These are phyloP conservation scores for Jaminaea rosea DNA, from an alignment of 1,284 basidiomycete genomes.

Conservation along the genomic window DNA sequence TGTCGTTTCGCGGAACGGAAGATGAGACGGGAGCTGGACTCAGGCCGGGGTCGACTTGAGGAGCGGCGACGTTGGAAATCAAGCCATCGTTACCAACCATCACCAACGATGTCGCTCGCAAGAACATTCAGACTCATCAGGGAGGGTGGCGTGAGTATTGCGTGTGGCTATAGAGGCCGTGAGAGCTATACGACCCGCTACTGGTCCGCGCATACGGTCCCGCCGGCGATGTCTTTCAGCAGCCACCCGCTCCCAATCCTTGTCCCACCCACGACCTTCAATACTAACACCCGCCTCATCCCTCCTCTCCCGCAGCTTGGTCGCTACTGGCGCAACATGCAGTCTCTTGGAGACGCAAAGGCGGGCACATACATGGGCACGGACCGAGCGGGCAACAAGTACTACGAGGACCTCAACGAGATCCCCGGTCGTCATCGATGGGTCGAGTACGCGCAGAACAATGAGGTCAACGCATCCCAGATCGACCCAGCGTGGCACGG, in stretches of 20 bases:
- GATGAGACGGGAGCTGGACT: no score
- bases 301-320: constrained; percentile 7
- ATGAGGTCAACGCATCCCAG: constrained; percentile 39
- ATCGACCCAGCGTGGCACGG: constrained; percentile 43
- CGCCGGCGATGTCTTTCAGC: no score
- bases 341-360: constrained; percentile 46
- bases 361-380: constrained; percentile 39
- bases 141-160: constrained; percentile 21
- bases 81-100: background rate
- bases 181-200: no score
- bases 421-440: constrained; percentile 39
- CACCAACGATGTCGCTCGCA: constrained; percentile 33
- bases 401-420: constrained; percentile 43
- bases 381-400: constrained; percentile 45
- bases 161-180: no score
- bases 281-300: no score
- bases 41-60: no score
- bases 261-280: no score
- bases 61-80: no score
- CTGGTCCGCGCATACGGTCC: no score
- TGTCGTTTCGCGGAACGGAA: no score
- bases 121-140: constrained; percentile 38
- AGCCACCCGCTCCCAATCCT: no score
- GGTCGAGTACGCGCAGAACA: constrained; percentile 38
- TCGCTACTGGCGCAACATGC: constrained; percentile 41